Conservation (phyloP, 1,284 basidiomycete genomes). For the Leccinum huronense region DNA sequence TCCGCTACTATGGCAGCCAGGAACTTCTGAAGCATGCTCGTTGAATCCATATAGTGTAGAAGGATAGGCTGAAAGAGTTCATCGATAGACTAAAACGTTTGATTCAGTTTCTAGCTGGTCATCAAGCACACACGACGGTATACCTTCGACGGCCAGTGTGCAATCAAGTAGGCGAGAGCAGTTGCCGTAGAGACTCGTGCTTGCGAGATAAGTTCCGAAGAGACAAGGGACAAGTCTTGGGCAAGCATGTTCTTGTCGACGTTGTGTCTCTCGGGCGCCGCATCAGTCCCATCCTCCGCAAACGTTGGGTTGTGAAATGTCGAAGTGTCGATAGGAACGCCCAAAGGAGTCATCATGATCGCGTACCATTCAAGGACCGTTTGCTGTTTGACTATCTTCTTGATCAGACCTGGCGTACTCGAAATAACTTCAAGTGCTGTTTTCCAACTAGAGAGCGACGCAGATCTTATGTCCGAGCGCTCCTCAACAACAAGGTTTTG, state of each 20-base stretch:
- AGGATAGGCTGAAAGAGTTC: conserved; percentile 71
- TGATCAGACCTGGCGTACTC: conserved; percentile 46
- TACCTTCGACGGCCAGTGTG: conserved; percentile 65
- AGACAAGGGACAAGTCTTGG: conserved; percentile 86
- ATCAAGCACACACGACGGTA: conserved; percentile 18
- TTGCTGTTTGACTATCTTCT: conserved; percentile 51
- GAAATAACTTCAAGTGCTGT: conserved; percentile 62
- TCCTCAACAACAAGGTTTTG: conserved; percentile 97
- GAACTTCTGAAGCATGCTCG: conserved; percentile 90
- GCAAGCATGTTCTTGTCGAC: conserved; percentile 96
- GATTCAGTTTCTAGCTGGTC: conserved; percentile 4
- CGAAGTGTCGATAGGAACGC: conserved; percentile 71
- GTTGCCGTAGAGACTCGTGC: conserved; percentile 81
- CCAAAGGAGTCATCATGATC: conserved; percentile 89
- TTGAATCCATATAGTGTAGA: conserved; percentile 77
- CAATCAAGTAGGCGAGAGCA: conserved; percentile 75
- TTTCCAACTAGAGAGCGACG: conserved; percentile 79
- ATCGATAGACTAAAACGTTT: conserved; percentile 44
- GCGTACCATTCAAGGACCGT: conserved; percentile 80
- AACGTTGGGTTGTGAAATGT: conserved; percentile 70
- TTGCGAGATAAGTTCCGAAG: conserved; percentile 77
- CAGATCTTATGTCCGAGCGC: conserved; percentile 79
- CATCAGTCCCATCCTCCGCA: conserved; percentile 43
- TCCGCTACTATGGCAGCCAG: conserved; percentile 83
- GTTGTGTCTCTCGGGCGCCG: conserved; percentile 72